Conservation (phyloP, 169 alveolate species). For the Plasmodium inui region DNA sequence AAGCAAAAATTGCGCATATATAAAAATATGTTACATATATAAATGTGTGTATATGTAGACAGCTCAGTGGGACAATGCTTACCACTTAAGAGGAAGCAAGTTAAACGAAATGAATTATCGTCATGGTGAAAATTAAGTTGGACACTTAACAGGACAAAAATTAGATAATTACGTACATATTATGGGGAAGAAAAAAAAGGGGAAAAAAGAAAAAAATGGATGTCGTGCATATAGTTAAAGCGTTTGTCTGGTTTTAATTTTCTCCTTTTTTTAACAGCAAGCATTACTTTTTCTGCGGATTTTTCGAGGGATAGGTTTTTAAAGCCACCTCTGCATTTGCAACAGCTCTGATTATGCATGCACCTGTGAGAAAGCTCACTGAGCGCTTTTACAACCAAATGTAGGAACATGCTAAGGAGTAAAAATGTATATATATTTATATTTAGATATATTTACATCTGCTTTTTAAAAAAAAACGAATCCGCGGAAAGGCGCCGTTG, state of each 20-base stretch:
- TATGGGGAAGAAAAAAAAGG: background rate
- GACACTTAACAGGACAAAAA: background rate
- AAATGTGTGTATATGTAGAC: background rate
- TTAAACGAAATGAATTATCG: background rate
- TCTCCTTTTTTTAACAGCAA: background rate
- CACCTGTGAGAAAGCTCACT: background rate
- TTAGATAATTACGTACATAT: background rate
- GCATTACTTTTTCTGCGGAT: background rate
- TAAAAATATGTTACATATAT: background rate
- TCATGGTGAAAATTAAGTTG: background rate
- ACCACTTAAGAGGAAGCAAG: background rate
- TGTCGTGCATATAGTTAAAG: background rate
- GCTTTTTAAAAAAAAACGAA: background rate
- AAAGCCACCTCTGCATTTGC: background rate
- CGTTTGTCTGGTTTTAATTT: background rate
- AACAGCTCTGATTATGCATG: background rate
- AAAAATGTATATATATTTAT: background rate
- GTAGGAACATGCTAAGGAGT: background rate
- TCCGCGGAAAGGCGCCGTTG: background rate
- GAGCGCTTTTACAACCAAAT: background rate
- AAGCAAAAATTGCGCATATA: background rate
- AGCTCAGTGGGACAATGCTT: background rate
- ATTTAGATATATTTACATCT: background rate
- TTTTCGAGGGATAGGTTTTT: background rate
- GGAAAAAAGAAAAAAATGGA: background rate